These are phyloP conservation scores for Onygena corvina DNA, from an alignment of 2,329 filamentous ascomycete genomes.

Conservation along the genomic window DNA sequence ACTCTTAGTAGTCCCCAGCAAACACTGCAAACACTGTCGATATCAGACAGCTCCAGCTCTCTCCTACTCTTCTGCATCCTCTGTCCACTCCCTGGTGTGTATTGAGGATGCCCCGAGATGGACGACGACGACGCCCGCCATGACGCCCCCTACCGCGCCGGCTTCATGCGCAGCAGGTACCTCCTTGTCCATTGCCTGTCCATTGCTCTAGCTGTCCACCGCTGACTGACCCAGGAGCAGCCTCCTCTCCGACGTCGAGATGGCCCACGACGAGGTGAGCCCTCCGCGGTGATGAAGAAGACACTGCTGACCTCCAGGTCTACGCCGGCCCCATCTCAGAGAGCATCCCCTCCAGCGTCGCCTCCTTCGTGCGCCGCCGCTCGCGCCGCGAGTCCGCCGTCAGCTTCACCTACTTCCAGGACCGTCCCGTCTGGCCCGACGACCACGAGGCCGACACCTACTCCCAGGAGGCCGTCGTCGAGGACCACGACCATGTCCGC, in stretches of 20 bases:
- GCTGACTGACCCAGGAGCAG: conserved; percentile 36
- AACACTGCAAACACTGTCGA: too few species aligned
- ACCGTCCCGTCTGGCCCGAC: conserved; percentile 45
- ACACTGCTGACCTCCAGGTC: conserved; percentile 36
- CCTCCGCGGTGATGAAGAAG: conserved; percentile 9
- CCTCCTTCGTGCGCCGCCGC: conserved; percentile 80
- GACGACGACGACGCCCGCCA: conserved; percentile 12
- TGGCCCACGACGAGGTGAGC: conserved; percentile 85
- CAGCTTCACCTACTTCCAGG: conserved; percentile 78
- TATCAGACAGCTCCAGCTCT: too few species aligned
- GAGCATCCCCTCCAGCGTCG: conserved; percentile 85
- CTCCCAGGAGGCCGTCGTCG: conserved; percentile 36
- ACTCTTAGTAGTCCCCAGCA: too few species aligned
- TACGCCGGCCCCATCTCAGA: conserved; percentile 90
- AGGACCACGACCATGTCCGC: conserved; percentile 21
- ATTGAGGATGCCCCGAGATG: conserved; percentile 5
- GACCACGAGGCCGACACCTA: conserved; percentile 44
- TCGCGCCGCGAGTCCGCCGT: conserved; percentile 68
- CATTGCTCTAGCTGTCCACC: not conserved
- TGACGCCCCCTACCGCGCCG: conserved; percentile 8
- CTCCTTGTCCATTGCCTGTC: not conserved
- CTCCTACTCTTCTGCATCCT: too few species aligned
- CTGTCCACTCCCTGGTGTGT: not conserved
- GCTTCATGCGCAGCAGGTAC: conserved; percentile 32
- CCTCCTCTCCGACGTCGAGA: conserved; percentile 91